Percentiles rank a stretch among this genome's conserved stretches.
phyloP scores from a whole-genome alignment of 306 rosid genomes.

The Erythrophleum fordii region DNA sequence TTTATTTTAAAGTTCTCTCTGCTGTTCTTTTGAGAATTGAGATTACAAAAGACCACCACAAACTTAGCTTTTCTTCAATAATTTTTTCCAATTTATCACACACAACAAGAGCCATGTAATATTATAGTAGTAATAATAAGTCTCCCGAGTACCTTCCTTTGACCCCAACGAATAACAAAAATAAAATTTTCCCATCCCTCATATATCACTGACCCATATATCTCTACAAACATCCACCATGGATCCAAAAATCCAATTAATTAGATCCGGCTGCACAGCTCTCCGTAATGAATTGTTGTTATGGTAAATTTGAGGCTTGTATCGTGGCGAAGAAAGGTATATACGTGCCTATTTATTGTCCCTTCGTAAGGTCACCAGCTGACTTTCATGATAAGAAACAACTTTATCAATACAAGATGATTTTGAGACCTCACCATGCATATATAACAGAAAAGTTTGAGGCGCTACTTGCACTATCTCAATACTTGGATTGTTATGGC shows the following conservation, averaged over 20 bases:
- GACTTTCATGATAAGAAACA: too few relatives aligned
- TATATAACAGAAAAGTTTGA: background rate
- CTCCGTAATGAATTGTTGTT: background rate
- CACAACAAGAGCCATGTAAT: too few relatives aligned
- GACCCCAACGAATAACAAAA: too few relatives aligned
- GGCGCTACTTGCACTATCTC: too few relatives aligned
- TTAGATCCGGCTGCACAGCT: background rate
- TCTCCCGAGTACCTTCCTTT: too few relatives aligned
- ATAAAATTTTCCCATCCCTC: too few relatives aligned
- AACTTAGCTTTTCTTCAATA: slow-evolving; percentile 16
- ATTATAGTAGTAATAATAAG: too few relatives aligned
- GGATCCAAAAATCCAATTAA: slow-evolving; percentile 21
- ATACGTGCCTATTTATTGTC: slow-evolving; percentile 48
- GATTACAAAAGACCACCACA: background rate
- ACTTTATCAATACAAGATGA: slow-evolving; percentile 41
- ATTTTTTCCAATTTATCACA: too few relatives aligned
- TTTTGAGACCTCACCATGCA: slow-evolving; percentile 55
- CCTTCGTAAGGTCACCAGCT: slow-evolving; percentile 52
- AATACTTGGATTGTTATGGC: too few relatives aligned
- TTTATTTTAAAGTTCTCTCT: slow-evolving; percentile 49
- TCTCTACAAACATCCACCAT: slow-evolving; percentile 28
- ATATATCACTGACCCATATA: too few relatives aligned
- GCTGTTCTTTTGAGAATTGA: background rate
- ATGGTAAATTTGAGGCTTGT: background rate
- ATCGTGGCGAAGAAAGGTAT: background rate